A percentile compares a stretch with the other conserved stretches of the same genome.
phyloP scores from a whole-genome alignment of 2,329 filamentous ascomycete species.

The Dryadomyces sulphureus region DNA sequence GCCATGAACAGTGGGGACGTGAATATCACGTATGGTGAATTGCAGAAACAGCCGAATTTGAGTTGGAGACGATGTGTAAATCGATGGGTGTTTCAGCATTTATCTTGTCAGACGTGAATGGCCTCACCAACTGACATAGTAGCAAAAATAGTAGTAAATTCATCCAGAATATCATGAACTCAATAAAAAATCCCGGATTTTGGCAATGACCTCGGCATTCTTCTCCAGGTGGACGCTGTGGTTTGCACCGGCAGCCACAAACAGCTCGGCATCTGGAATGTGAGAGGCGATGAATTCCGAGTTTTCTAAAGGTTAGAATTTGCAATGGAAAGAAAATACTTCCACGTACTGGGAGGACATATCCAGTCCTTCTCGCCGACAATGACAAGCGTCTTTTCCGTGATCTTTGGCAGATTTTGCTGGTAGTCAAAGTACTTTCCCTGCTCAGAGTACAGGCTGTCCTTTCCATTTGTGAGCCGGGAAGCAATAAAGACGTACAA shows the following conservation, averaged over 20 bases:
- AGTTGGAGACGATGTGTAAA: too few species aligned
- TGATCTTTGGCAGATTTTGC: constrained; percentile 15
- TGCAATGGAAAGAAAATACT: too few species aligned
- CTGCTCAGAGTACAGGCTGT: constrained; percentile 19
- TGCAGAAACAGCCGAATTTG: too few species aligned
- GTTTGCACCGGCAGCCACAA: constrained; percentile 18
- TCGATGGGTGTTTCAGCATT: too few species aligned
- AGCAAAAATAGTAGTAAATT: not conserved
- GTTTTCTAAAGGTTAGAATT: constrained; percentile 13
- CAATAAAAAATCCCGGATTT: constrained; percentile 9
- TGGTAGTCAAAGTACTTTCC: constrained; percentile 25
- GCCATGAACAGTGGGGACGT: constrained; percentile 60
- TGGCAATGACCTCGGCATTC: constrained; percentile 15
- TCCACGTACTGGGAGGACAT: constrained; percentile 18
- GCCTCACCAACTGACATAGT: not conserved
- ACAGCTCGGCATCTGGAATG: constrained; percentile 15
- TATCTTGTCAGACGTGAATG: too few species aligned
- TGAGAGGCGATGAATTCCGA: constrained; percentile 17
- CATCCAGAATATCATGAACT: not conserved
- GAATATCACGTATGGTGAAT: not conserved
- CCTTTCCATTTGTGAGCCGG: constrained; percentile 8
- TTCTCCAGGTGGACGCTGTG: constrained; percentile 22
- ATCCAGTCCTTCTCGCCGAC: constrained; percentile 25
- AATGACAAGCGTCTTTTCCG: constrained; percentile 20
- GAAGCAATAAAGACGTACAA: not conserved